Evolutionary conservation across 2,329 filamentous ascomycete species (phyloP), one percentile per base, ranked within the genome.

Genomic region (Gremmenia infestans): DNA sequence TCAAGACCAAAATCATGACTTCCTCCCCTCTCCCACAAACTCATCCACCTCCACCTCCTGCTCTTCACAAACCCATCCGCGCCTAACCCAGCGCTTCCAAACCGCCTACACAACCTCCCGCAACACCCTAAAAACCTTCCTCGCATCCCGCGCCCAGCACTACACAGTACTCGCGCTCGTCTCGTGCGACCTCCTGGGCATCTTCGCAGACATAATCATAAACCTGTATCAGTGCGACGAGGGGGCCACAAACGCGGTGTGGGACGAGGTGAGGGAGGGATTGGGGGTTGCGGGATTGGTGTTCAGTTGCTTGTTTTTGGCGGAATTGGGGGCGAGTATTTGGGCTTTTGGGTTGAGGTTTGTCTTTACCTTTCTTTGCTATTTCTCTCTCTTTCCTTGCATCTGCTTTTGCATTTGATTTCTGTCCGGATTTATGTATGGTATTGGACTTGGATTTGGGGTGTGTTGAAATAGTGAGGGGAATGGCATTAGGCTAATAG

Each of bases 301-400:
- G 2, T 83, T 88, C 66, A 86, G 81, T 54, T 81, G 77, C 61
- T 65, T 88, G 28, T 89, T 89, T 67, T 76, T 89, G 73, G 63
- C 78, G 0, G 87, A 89, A 70, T 70, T 89, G 68, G 53, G 78
- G 9, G 71, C 79, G 2, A 80, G 77, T 32, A 69, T 87, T 2
- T 82, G 82, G 73, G 81, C 81, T 3, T 87, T 85, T 72, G 85
- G 85, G 2, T 70, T 74, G 35, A 63, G 71, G 83, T 87, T 36
- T 45, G 50, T 59, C 14, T 32, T 32, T 11, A 12, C 9, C 9
- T 32, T 19, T 32, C 28, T 32, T 19, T 32, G 17, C 32, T 46
- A 8, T 35, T 14, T 25, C 25, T 25, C 25, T 49, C 35, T 37
- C 11, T 46, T 17, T 23, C 25, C 15, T n/a, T 28, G 32, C 23